These are phyloP conservation scores for Maudiozyma pseudohumilis DNA, from an alignment of 805 yeast genomes.

Conservation along the genomic window DNA sequence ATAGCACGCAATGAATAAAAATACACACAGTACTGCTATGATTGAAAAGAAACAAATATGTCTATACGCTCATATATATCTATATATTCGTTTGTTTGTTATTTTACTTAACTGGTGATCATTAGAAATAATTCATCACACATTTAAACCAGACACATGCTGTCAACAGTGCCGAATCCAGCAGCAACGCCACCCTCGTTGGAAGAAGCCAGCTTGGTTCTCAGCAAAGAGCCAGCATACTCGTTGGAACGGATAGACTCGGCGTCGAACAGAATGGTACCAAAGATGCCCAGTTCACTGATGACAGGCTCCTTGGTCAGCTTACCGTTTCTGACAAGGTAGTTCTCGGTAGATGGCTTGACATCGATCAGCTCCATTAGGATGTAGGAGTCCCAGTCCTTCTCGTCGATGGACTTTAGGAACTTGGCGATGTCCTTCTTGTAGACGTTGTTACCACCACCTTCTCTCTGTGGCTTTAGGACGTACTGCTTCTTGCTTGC, in stretches of 20 bases:
- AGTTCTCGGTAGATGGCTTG: constrained; percentile 48
- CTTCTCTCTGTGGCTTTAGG: constrained; percentile 95
- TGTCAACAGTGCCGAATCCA: constrained; percentile 95
- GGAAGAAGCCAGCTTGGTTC: constrained; percentile 79
- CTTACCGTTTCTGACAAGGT: constrained; percentile 58
- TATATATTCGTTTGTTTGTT: not conserved
- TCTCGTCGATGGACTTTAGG: constrained; percentile 45
- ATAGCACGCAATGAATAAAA: not conserved
- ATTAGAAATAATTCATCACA: not conserved
- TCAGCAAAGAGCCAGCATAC: constrained; percentile 72
- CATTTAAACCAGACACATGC: constrained; percentile 33
- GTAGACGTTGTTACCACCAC: constrained; percentile 95
- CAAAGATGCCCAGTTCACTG: constrained; percentile 88
- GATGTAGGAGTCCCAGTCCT: constrained; percentile 83
- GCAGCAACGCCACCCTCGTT: constrained; percentile 99
- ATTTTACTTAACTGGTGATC: constrained; percentile 1
- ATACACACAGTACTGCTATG: not conserved
- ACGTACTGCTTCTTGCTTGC: constrained; percentile 47
- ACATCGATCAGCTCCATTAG: constrained; percentile 91
- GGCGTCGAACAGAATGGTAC: constrained; percentile 69
- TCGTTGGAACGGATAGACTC: constrained; percentile 50
- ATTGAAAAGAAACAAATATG: not conserved
- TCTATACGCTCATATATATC: not conserved
- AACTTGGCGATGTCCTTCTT: constrained; percentile 76
- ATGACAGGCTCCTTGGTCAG: constrained; percentile 63